These are phyloP conservation scores for Eremochloa ophiuroides DNA, from an alignment of 176 grass and related monocot species.

Conservation along the genomic window DNA sequence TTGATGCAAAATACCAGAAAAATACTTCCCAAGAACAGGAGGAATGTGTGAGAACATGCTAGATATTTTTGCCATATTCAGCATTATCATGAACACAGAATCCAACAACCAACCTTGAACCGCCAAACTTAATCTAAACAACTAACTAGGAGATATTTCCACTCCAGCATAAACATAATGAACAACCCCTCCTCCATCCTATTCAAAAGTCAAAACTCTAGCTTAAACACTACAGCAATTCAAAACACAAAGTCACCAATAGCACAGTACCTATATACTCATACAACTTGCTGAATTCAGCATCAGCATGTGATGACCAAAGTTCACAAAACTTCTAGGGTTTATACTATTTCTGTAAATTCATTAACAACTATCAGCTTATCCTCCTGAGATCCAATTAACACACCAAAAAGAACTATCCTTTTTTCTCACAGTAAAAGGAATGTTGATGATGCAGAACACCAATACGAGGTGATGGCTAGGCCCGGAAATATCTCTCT, in stretches of 20 bases:
- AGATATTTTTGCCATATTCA: not conserved
- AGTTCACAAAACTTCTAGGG: not conserved
- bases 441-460: not conserved
- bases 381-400: slow-evolving; percentile 6
- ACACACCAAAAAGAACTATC: not conserved
- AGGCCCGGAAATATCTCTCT: not conserved
- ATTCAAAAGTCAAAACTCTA: slow-evolving; percentile 17
- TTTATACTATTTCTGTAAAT: not conserved
- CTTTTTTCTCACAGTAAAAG: not conserved
- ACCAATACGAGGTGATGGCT: not conserved
- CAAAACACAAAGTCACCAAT: not conserved
- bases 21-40: not conserved
- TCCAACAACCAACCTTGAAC: not conserved
- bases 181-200: not conserved
- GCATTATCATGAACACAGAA: not conserved
- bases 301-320: not conserved
- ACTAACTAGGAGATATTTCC: not conserved
- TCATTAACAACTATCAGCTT: not conserved
- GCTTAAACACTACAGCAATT: not conserved
- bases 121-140: not conserved
- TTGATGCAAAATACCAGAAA: not conserved
- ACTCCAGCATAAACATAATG: not conserved
- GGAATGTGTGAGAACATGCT: not conserved
- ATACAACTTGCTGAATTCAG: not conserved
- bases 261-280: not conserved